Conservation (phyloP, 116 monocot genomes). For the Iris pallida region DNA sequence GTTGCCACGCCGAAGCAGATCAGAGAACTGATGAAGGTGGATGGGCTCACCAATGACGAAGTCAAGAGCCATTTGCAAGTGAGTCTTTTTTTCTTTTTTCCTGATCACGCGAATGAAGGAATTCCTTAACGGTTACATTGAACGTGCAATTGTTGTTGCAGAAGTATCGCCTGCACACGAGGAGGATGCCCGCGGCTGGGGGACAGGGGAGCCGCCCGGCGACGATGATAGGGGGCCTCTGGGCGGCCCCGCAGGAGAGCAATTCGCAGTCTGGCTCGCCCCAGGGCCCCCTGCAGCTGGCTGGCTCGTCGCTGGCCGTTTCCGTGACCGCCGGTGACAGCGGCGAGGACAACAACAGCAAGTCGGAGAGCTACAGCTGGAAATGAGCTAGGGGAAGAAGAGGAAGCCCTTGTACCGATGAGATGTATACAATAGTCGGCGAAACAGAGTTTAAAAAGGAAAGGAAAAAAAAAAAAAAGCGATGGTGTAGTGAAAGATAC, state of each 20-base stretch:
- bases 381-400: constrained; percentile 17
- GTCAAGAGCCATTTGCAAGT: constrained; percentile 92
- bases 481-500: no score
- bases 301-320: constrained; percentile 17
- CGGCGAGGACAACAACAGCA: constrained; percentile 56
- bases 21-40: constrained; percentile 86
- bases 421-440: background rate
- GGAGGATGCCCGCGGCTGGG: constrained; percentile 20
- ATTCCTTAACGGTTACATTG: no score
- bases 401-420: constrained; percentile 15
- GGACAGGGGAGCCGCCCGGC: constrained; percentile 7
- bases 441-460: background rate
- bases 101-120: background rate
- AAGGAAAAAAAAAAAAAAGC: background rate
- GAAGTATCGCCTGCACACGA: constrained; percentile 70
- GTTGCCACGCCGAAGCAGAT: constrained; percentile 83
- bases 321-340: constrained; percentile 44
- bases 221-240: constrained; percentile 23
- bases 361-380: constrained; percentile 58
- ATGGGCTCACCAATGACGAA: constrained; percentile 84
- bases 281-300: constrained; percentile 40
- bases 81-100: background rate
- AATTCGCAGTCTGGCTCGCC: constrained; percentile 50
- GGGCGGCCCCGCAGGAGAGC: constrained; percentile 36
- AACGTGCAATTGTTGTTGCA: constrained; percentile 13